A percentile compares a stretch with the other conserved stretches of the same genome.
Evolutionary conservation across 2,329 filamentous ascomycete genomes (phyloP).

Genomic region (Ceratocystis destructans): DNA sequence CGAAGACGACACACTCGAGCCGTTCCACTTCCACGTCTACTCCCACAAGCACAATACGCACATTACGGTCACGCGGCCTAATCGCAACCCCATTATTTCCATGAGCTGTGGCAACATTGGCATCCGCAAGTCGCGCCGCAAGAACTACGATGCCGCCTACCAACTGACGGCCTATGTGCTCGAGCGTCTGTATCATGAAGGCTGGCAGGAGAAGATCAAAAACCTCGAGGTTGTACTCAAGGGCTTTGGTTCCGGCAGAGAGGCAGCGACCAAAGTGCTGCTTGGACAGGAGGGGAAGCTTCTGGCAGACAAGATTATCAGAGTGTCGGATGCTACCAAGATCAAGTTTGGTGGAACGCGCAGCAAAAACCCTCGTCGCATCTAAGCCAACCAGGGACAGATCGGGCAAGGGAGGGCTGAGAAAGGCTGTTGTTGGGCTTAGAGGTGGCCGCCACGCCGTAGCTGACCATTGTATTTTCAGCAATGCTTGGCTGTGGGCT

Average conservation of each 20-base stretch:
- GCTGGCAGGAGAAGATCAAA: constrained; percentile 61
- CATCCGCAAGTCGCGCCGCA: constrained; percentile 70
- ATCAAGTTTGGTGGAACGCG: constrained; percentile 93
- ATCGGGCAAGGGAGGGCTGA: constrained; percentile 7
- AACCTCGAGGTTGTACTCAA: constrained; percentile 67
- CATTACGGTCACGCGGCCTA: constrained; percentile 74
- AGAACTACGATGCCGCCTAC: constrained; percentile 81
- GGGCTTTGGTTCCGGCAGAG: constrained; percentile 75
- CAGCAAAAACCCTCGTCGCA: constrained; percentile 68
- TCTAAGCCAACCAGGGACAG: constrained; percentile 31
- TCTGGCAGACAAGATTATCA: constrained; percentile 59
- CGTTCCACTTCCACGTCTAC: constrained; percentile 79
- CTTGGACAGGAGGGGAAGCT: constrained; percentile 71
- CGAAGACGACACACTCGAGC: constrained; percentile 34
- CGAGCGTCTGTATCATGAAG: constrained; percentile 69
- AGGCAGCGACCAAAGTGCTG: constrained; percentile 80
- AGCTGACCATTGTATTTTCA: background rate
- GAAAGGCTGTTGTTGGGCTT: background rate
- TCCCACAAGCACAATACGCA: constrained; percentile 90
- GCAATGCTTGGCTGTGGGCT: background rate
- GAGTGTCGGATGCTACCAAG: constrained; percentile 73
- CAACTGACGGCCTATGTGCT: constrained; percentile 77
- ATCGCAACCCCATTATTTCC: constrained; percentile 64
- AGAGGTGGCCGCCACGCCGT: background rate
- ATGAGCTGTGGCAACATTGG: constrained; percentile 77